Conservation (phyloP, 495 filamentous ascomycete species). For the Cetradonia linearis region DNA sequence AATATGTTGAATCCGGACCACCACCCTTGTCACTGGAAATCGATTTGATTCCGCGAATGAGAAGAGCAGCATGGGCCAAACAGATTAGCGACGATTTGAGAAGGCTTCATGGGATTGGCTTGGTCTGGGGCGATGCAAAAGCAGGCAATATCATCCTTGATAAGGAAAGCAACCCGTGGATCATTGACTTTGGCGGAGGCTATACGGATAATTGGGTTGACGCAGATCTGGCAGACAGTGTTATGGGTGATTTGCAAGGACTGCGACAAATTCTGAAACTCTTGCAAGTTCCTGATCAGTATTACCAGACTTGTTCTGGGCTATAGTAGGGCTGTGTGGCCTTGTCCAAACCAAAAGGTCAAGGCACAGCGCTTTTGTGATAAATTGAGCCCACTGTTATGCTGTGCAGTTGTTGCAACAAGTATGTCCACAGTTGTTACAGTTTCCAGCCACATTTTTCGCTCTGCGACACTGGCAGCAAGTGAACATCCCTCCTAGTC, state of each 20-base stretch:
- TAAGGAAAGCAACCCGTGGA: conserved; percentile 32
- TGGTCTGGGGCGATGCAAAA: conserved; percentile 40
- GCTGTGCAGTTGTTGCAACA: no score
- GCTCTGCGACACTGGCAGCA: no score
- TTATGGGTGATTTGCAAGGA: conserved; percentile 35
- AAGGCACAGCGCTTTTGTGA: no score
- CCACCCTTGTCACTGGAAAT: neutral
- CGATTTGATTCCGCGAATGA: neutral
- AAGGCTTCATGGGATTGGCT: neutral
- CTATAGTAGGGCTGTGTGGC: no score
- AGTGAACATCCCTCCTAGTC: no score
- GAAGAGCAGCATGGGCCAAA: neutral
- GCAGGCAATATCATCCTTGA: conserved; percentile 39
- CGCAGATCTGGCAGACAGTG: conserved; percentile 30
- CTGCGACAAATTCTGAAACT: no score
- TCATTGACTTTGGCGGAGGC: conserved; percentile 41
- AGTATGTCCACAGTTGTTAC: no score
- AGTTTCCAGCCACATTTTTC: no score
- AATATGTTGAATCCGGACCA: neutral
- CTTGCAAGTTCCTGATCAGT: no score
- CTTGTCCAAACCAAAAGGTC: no score
- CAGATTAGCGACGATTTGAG: neutral
- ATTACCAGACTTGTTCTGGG: no score
- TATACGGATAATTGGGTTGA: conserved; percentile 37
- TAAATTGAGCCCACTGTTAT: no score